Percentiles rank a stretch among this genome's conserved stretches.
Conservation (phyloP, 164 flowering plant genomes). For the Malania oleifera region DNA sequence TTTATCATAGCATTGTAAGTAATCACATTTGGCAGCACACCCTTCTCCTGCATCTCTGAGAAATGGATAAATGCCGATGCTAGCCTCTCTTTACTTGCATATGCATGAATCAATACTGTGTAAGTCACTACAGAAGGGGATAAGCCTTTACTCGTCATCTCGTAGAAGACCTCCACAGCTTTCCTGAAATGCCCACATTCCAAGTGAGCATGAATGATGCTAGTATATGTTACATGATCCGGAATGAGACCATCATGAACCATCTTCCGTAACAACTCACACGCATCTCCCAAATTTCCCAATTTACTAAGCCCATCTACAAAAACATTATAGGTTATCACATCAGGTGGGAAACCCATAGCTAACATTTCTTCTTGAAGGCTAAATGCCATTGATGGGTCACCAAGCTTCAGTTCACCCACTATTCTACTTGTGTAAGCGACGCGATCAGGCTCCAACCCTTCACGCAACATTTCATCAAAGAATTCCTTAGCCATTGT, state of each 20-base stretch:
- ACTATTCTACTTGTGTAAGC: slow-evolving; percentile 43
- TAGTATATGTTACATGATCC: slow-evolving; percentile 62
- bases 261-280: slow-evolving; percentile 42
- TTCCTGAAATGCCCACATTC: slow-evolving; percentile 33
- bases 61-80: slow-evolving; percentile 44
- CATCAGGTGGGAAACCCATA: slow-evolving; percentile 46
- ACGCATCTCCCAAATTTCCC: slow-evolving; percentile 42
- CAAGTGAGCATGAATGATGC: slow-evolving; percentile 46
- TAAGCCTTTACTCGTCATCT: slow-evolving; percentile 47
- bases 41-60: slow-evolving; percentile 51
- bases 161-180: slow-evolving; percentile 42
- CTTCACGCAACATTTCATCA: slow-evolving; percentile 53
- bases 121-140: slow-evolving; percentile 65
- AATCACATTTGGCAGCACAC: slow-evolving; percentile 55
- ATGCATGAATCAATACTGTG: slow-evolving; percentile 60
- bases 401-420: slow-evolving; percentile 49
- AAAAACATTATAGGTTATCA: slow-evolving; percentile 53
- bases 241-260: slow-evolving; percentile 41
- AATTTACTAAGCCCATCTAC: slow-evolving; percentile 48
- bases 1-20: slow-evolving; percentile 67
- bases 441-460: slow-evolving; percentile 50
- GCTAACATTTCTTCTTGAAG: slow-evolving; percentile 61
- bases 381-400: slow-evolving; percentile 25
- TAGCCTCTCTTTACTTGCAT: slow-evolving; percentile 39
- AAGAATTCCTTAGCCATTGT: slow-evolving; percentile 39